Evolutionary conservation across 129 eudicot species (phyloP), one percentile per base, ranked within the genome.

Genomic region (Solidago caesia): DNA sequence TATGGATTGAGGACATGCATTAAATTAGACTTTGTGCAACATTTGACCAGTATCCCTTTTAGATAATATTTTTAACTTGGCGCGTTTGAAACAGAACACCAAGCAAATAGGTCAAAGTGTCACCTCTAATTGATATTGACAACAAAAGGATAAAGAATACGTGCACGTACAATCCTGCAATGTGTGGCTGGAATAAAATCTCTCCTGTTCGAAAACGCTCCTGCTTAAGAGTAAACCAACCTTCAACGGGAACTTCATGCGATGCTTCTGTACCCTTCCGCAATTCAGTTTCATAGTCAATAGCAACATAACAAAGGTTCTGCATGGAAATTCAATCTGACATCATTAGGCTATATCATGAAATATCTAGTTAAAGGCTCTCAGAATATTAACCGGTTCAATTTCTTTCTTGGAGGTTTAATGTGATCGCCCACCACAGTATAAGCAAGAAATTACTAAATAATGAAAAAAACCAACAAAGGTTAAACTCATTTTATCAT

Each of bases 191-290:
- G 79, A 94, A 91, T 64, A 94, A 73, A 64, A 94, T 85, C 79
- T 94, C 99, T 82, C 97, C 99, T 13, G 99, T 94, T 81, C 78
- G 89, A 79, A 87, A 94, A 1, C 99, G 88, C 73, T 94, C 99
- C 73, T 85, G 87, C 21, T 94, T 87, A 62, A 94, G 92, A 61
- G 91, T 88, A 79, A 91, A 91, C 83, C 80, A 75, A 46, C 89
- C 95, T 75, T 88, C 91, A 12, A 88, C 78, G 42, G 94, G 78
- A 71, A 88, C 87, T 75, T 83, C 82, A 81, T 77, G 84, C 48
- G 97, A 87, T 43, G 93, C 96, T 71, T 81, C 74, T 41, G 96
- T 91, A 73, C 87, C 86, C 75, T 91, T 91, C 47, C 82, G 80
- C 43, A 88, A 80, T 82, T 94, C 99, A 64, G 88, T 90, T 65